Evolutionary conservation across 2,329 filamentous ascomycete genomes (phyloP), one percentile per base, ranked within the genome.

Genomic region (Botrytis pseudocinerea): DNA sequence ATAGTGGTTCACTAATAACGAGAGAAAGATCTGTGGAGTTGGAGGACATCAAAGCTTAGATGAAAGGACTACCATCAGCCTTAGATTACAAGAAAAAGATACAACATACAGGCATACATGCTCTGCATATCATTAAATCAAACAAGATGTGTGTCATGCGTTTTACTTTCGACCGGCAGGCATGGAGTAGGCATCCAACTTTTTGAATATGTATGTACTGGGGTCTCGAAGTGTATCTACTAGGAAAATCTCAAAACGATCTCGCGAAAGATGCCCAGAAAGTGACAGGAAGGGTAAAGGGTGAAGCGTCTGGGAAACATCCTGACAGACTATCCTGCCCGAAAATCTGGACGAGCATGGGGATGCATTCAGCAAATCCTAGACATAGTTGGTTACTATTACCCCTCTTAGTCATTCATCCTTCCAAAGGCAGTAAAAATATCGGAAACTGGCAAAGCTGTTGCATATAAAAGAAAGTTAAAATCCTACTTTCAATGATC

Each of bases 291-390:
- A 70, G 42, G 42, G 9, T 51, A 63, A 63, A 46, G 20, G 12
- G 28, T 65, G n/a, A 65, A n/a, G 44, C 20, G 3, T 40, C 9
- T 44, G 18, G n/a, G 16, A 44, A 18, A n/a, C 32, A 57, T 35
- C 38, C 60, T 3, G 25, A 62, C 60, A 51, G 61, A 12, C 32
- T 35, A 59, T 69, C 62, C 59, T 65, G 61, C 74, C 73, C 62
- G 66, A 73, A 64, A 46, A 22, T 40, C 69, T 71, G 70, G 73
- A 32, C 59, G 40, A 54, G 57, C 68, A 69, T 61, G 74, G 73
- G 59, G 22, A 38, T 40, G 59, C 59, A 63, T 54, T 59, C 44
- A 46, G 7, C 10, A 70, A 22, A n/a, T 40, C 20, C 42, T 51
- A 32, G 22, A 35, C 8, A 38, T 35, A 32, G 28, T 48, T n/a